Evolutionary conservation across 2,329 filamentous ascomycete genomes (phyloP).

Genomic region (Calonectria ilicicola): DNA sequence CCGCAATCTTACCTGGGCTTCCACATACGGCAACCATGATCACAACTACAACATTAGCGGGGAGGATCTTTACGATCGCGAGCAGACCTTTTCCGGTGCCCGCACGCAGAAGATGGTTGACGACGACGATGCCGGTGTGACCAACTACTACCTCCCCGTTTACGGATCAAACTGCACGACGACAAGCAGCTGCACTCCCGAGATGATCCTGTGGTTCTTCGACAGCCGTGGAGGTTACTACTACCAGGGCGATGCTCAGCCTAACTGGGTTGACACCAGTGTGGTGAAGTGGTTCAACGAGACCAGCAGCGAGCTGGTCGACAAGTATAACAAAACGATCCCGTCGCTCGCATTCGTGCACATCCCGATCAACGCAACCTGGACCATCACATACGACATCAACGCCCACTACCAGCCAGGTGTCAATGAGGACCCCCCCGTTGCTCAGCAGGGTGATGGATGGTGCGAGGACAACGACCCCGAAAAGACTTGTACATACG

Average conservation of each 20-base stretch:
- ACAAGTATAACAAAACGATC: conserved; percentile 48
- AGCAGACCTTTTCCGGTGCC: conserved; percentile 52
- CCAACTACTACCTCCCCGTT: conserved; percentile 63
- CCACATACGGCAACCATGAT: conserved; percentile 80
- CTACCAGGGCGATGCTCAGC: conserved; percentile 53
- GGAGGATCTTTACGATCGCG: conserved; percentile 54
- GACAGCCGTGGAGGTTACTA: conserved; percentile 71
- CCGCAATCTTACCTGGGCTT: conserved; percentile 70
- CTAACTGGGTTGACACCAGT: conserved; percentile 58
- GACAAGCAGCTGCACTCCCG: conserved; percentile 48
- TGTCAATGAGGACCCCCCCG: conserved; percentile 57
- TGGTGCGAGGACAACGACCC: conserved; percentile 56
- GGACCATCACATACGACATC: conserved; percentile 51
- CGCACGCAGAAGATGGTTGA: conserved; percentile 56
- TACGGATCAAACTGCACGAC: conserved; percentile 50
- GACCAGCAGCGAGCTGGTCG: conserved; percentile 39
- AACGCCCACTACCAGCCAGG: conserved; percentile 55
- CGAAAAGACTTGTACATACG: conserved; percentile 54
- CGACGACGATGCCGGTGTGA: conserved; percentile 50
- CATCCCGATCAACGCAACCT: conserved; percentile 59
- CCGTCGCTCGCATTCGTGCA: conserved; percentile 63
- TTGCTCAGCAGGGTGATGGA: conserved; percentile 57
- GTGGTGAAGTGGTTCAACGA: conserved; percentile 60
- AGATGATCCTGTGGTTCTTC: conserved; percentile 77
- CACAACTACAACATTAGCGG: conserved; percentile 68